phyloP scores from a whole-genome alignment of 1,284 basidiomycete genomes.

The Sanghuangporus sanghuang region DNA sequence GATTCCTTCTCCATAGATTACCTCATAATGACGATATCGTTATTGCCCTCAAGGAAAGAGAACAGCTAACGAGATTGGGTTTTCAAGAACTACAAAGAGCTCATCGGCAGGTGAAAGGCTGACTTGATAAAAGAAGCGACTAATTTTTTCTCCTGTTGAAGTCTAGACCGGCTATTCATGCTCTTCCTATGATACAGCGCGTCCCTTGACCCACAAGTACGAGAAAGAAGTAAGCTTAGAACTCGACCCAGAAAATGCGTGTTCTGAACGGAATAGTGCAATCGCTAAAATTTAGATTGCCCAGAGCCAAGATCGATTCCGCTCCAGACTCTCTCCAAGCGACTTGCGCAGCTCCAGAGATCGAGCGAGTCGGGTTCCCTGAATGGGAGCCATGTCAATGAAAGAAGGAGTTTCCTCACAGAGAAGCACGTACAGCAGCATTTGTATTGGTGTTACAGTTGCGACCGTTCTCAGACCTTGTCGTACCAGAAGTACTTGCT shows the following conservation, averaged over 20 bases:
- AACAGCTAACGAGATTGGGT: too few relatives aligned
- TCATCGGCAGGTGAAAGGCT: too few relatives aligned
- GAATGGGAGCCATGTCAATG: neutral
- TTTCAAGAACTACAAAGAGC: too few relatives aligned
- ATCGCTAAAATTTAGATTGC: neutral
- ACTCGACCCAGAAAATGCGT: neutral
- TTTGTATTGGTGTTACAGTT: neutral
- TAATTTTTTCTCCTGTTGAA: too few relatives aligned
- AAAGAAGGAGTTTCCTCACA: neutral
- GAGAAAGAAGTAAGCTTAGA: neutral
- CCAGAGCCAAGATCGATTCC: slow-evolving; percentile 13
- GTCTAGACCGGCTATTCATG: too few relatives aligned
- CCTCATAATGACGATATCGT: too few relatives aligned
- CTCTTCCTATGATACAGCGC: too few relatives aligned
- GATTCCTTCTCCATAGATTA: too few relatives aligned
- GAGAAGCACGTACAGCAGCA: slow-evolving; percentile 1
- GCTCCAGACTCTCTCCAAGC: slow-evolving; percentile 5
- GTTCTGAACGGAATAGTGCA: neutral
- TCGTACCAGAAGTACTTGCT: neutral
- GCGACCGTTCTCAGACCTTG: neutral
- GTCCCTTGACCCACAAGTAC: too few relatives aligned
- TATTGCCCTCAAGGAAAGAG: too few relatives aligned
- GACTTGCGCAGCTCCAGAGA: slow-evolving; percentile 9
- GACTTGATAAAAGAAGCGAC: too few relatives aligned
- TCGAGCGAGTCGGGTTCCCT: slow-evolving; percentile 13